Evolutionary conservation across 208 protist species (phyloP).

Genomic region (Leishmania gerbilli): DNA sequence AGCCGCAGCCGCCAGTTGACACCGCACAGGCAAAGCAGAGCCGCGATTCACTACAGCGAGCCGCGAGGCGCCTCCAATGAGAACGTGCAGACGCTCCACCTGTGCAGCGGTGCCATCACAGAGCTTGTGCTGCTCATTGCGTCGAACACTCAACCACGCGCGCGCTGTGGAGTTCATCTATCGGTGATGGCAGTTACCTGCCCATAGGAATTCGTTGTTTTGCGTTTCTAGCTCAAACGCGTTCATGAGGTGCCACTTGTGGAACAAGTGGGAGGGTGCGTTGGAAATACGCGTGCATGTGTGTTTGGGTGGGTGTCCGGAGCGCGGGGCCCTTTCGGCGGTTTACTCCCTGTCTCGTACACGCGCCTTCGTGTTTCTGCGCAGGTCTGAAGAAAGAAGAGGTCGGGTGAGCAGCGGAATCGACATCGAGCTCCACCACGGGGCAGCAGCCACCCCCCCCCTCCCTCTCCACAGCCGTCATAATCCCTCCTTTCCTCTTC

Average conservation of each 20-base stretch:
- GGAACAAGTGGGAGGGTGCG: not conserved
- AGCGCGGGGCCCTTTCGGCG: not conserved
- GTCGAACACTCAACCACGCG: constrained; percentile 5
- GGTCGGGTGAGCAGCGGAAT: not conserved
- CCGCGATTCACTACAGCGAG: not conserved
- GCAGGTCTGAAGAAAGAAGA: not conserved
- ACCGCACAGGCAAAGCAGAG: not conserved
- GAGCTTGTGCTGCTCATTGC: not conserved
- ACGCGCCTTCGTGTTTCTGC: not conserved
- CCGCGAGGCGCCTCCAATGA: not conserved
- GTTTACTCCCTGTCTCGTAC: not conserved
- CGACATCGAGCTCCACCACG: not conserved
- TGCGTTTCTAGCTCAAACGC: not conserved
- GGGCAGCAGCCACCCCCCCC: not conserved
- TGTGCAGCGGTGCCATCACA: not conserved
- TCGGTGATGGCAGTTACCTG: not conserved
- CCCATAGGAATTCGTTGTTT: not conserved
- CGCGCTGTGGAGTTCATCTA: constrained; percentile 15
- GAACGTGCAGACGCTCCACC: constrained; percentile 3
- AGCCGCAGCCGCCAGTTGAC: not conserved
- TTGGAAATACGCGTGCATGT: not conserved
- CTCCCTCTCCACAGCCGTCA: not conserved
- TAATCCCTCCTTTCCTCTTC: not conserved
- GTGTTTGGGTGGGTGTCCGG: not conserved
- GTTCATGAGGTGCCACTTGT: not conserved